Evolutionary conservation across 1,284 basidiomycete species (phyloP).

Genomic region (Phylloporus gajari): DNA sequence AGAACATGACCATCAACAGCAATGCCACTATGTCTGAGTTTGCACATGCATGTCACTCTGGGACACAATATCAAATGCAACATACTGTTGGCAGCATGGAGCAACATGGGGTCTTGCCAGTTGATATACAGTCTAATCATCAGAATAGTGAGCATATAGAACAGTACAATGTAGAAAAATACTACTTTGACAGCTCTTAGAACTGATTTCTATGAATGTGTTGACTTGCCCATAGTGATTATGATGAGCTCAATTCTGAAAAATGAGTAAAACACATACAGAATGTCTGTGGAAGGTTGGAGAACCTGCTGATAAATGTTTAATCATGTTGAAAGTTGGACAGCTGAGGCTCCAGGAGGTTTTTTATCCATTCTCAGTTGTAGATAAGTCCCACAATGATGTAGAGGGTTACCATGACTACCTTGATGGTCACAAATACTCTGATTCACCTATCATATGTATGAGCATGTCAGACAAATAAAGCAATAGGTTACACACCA

Average conservation of each 20-base stretch:
- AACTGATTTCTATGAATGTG: constrained; percentile 68
- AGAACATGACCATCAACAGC: constrained; percentile 69
- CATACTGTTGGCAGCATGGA: constrained; percentile 56
- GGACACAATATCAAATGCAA: background rate
- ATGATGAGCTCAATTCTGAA: constrained; percentile 81
- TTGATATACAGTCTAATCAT: constrained; percentile 69
- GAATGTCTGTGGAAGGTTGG: constrained; percentile 63
- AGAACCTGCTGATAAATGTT: constrained; percentile 65
- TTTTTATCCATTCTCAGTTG: constrained; percentile 67
- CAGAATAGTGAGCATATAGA: constrained; percentile 68
- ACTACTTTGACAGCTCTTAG: constrained; percentile 77
- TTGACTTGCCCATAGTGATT: constrained; percentile 69
- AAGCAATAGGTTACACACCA: constrained; percentile 41
- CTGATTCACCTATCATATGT: constrained; percentile 55
- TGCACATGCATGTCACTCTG: constrained; percentile 24
- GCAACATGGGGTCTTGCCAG: constrained; percentile 58
- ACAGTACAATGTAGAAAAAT: constrained; percentile 72
- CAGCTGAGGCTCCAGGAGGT: constrained; percentile 65
- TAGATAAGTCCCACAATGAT: constrained; percentile 66
- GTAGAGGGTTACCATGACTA: constrained; percentile 59
- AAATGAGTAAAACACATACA: constrained; percentile 75
- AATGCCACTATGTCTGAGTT: constrained; percentile 60
- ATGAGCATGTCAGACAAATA: background rate
- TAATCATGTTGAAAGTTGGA: constrained; percentile 62
- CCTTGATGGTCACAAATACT: constrained; percentile 65